Conservation (phyloP, 441 rosid genomes). For the Eruca vesicaria region DNA sequence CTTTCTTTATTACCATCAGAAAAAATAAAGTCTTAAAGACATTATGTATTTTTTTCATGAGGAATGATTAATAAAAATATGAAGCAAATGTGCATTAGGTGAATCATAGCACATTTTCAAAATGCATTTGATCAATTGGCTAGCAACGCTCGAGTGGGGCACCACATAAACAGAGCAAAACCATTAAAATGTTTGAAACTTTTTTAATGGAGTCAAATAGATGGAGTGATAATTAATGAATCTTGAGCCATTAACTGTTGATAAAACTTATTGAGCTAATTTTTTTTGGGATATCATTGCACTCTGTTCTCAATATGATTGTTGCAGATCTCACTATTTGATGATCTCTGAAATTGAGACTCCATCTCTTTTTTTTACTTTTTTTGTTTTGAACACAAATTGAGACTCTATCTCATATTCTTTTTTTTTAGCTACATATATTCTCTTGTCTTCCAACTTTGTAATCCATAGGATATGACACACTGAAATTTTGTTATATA, state of each 20-base stretch:
- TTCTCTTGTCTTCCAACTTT: conserved; percentile 46
- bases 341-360: too few species aligned
- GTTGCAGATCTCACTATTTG: too few species aligned
- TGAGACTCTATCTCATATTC: too few species aligned
- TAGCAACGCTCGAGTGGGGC: background rate
- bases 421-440: conserved; percentile 43
- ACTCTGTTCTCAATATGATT: background rate
- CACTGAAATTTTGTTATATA: conserved; percentile 13
- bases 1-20: background rate
- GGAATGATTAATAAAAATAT: background rate
- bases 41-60: background rate
- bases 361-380: too few species aligned
- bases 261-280: background rate
- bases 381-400: too few species aligned
- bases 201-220: background rate
- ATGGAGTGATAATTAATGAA: background rate
- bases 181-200: background rate
- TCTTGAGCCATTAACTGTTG: background rate
- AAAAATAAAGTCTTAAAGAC: background rate
- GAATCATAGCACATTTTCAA: background rate
- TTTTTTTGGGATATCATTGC: background rate
- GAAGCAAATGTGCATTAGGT: background rate
- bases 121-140: background rate
- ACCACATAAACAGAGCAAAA: conserved; percentile 20
- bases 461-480: conserved; percentile 66